Percentiles rank a stretch among this genome's conserved stretches.
phyloP scores from a whole-genome alignment of 257 asterid genomes.

The Voacanga thouarsii region DNA sequence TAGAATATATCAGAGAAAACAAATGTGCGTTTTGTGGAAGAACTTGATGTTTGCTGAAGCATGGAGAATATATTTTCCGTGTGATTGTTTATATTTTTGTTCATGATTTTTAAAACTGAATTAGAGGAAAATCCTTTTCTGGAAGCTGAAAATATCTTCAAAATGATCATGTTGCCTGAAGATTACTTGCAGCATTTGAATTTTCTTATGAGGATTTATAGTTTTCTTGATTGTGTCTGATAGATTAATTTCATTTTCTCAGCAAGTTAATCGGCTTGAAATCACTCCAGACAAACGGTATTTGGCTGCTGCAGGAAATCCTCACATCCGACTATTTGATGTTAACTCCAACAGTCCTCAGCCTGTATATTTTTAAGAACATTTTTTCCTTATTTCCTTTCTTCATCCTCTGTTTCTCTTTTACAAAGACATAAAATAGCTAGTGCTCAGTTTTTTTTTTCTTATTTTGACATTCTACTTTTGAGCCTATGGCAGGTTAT shows the following conservation, averaged over 20 bases:
- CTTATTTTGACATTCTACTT: conserved; percentile 10
- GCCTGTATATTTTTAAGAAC: conserved; percentile 52
- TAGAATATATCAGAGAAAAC: neutral
- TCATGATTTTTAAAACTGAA: neutral
- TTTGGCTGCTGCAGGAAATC: conserved; percentile 98
- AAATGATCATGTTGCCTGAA: neutral
- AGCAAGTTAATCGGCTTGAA: conserved; percentile 98
- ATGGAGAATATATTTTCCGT: neutral
- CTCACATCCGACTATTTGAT: conserved; percentile 92
- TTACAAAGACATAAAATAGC: neutral
- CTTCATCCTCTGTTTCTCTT: neutral
- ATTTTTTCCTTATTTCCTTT: conserved; percentile 12
- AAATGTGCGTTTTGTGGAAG: neutral
- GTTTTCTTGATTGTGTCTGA: conserved; percentile 23
- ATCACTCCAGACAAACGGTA: conserved; percentile 84
- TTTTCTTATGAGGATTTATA: neutral
- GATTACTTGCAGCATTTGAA: neutral
- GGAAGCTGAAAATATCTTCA: neutral
- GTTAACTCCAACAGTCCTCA: conserved; percentile 79
- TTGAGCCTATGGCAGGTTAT: conserved; percentile 49
- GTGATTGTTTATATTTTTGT: neutral
- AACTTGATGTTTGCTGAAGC: neutral
- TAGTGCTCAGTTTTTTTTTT: conserved; percentile 7
- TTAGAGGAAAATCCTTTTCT: neutral
- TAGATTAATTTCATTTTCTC: conserved; percentile 15